Evolutionary conservation across 192 early-diverging fungal species (phyloP).

Genomic region (Dissophora ornata): DNA sequence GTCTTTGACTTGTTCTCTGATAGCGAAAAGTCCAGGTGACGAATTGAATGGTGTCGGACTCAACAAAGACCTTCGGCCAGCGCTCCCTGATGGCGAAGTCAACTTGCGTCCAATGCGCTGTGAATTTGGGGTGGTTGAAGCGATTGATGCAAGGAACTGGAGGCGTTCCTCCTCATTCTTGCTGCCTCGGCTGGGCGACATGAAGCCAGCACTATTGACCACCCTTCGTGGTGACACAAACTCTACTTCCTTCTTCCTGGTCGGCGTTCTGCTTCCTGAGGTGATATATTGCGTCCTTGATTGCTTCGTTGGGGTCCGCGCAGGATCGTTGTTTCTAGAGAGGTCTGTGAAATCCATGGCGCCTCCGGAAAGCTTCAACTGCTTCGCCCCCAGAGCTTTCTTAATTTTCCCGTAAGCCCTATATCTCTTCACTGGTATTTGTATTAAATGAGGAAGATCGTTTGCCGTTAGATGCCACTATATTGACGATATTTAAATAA

Average conservation of each 20-base stretch:
- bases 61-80: slow-evolving; percentile 4
- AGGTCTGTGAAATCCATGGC: background rate
- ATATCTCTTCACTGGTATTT: slow-evolving; percentile 29
- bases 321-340: background rate
- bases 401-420: slow-evolving; percentile 33
- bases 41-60: slow-evolving; percentile 12
- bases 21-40: slow-evolving; percentile 15
- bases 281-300: slow-evolving; percentile 6
- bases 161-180: slow-evolving; percentile 5
- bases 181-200: slow-evolving; percentile 26
- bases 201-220: slow-evolving; percentile 25
- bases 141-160: slow-evolving; percentile 3
- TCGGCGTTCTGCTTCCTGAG: slow-evolving; percentile 12
- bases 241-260: slow-evolving; percentile 34
- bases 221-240: slow-evolving; percentile 37
- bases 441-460: background rate
- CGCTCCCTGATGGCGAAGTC: slow-evolving; percentile 22
- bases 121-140: slow-evolving; percentile 5
- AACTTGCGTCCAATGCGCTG: slow-evolving; percentile 2
- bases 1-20: slow-evolving; percentile 8
- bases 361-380: background rate
- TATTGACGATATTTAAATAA: background rate
- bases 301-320: slow-evolving; percentile 15
- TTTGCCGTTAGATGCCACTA: background rate
- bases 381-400: slow-evolving; percentile 18